phyloP scores from a whole-genome alignment of 257 asterid species.

The Ehretia macrophylla region DNA sequence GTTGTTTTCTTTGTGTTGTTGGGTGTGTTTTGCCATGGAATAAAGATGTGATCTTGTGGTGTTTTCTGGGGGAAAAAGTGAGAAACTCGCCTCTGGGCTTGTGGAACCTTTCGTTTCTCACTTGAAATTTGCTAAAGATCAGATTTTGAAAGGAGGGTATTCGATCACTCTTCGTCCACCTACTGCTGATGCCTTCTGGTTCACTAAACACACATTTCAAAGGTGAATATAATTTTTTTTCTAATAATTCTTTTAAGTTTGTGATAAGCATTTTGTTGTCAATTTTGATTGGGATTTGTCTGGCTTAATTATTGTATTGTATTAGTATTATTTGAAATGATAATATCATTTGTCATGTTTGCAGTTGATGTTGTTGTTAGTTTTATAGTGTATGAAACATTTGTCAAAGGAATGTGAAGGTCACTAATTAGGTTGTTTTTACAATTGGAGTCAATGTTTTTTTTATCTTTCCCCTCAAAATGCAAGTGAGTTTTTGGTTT shows the following conservation, averaged over 20 bases:
- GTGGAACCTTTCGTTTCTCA: slow-evolving; percentile 83
- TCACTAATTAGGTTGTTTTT: too few relatives aligned
- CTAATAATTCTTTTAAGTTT: background rate
- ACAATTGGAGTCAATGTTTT: too few relatives aligned
- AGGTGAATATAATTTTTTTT: slow-evolving; percentile 39
- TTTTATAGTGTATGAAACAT: too few relatives aligned
- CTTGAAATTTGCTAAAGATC: slow-evolving; percentile 77
- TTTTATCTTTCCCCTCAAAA: too few relatives aligned
- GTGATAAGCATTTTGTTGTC: background rate
- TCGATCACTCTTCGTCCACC: slow-evolving; percentile 73
- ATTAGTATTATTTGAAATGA: background rate
- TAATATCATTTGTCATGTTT: background rate
- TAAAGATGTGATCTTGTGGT: slow-evolving; percentile 82
- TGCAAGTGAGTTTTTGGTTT: too few relatives aligned
- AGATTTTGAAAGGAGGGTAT: slow-evolving; percentile 82
- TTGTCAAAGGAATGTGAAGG: too few relatives aligned
- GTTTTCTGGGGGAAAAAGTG: slow-evolving; percentile 63
- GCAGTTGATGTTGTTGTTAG: background rate
- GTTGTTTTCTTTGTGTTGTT: slow-evolving; percentile 10
- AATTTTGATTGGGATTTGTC: background rate
- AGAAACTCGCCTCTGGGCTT: slow-evolving; percentile 85
- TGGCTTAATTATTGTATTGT: too few relatives aligned
- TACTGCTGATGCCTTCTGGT: slow-evolving; percentile 51
- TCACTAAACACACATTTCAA: slow-evolving; percentile 76
- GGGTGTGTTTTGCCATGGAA: slow-evolving; percentile 23